Percentiles rank a stretch among this genome's conserved stretches.
phyloP scores from a whole-genome alignment of 1,284 basidiomycete genomes.

The Paramarasmius palmivorus region DNA sequence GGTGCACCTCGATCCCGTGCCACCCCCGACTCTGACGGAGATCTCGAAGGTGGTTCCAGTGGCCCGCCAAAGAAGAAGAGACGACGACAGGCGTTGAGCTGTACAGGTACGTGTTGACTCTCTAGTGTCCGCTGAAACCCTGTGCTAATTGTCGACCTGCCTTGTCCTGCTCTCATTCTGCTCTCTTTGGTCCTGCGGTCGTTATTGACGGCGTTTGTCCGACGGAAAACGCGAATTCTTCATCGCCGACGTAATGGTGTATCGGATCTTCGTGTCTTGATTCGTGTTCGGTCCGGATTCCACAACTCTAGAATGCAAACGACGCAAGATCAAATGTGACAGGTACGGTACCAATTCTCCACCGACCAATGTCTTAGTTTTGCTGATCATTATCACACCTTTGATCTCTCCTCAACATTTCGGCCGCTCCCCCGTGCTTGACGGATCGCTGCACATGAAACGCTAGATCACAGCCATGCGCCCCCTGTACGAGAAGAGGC shows the following conservation, averaged over 20 bases:
- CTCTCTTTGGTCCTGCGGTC: no score
- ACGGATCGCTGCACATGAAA: constrained; percentile 8
- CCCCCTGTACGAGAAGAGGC: constrained; percentile 22
- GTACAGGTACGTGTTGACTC: constrained; percentile 13
- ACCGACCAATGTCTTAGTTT: neutral
- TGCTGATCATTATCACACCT: neutral
- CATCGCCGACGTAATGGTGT: neutral
- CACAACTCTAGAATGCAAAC: constrained; percentile 19
- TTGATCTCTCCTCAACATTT: neutral
- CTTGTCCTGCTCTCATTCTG: neutral
- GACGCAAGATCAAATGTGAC: constrained; percentile 25
- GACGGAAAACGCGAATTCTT: neutral
- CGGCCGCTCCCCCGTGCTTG: no score
- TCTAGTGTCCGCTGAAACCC: neutral
- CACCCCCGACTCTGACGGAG: no score
- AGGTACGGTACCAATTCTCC: constrained; percentile 7
- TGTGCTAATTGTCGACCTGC: neutral
- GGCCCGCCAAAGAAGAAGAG: constrained; percentile 21
- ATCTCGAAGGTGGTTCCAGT: no score
- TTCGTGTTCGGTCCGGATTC: no score
- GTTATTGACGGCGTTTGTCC: neutral
- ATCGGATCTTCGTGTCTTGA: neutral
- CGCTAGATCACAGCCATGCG: constrained; percentile 19
- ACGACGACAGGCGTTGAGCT: constrained; percentile 18
- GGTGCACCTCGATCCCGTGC: no score